These are phyloP conservation scores for Fomitopsis palustris DNA, from an alignment of 1,284 basidiomycete genomes.

Conservation along the genomic window DNA sequence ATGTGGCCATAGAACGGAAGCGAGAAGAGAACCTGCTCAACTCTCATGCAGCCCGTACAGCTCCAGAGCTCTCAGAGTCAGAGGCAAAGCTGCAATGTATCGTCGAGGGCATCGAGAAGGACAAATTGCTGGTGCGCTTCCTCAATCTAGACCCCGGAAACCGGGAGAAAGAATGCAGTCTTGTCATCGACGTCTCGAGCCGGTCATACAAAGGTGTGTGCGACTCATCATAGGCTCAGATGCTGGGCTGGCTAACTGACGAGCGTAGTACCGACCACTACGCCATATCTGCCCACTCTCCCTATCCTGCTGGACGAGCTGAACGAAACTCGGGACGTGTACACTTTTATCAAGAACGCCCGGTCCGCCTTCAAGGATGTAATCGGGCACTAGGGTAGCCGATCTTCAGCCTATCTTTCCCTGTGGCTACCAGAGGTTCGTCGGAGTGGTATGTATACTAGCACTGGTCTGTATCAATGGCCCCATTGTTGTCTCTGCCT, in stretches of 20 bases:
- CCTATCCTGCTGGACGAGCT: slow-evolving; percentile 62
- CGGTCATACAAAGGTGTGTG: slow-evolving; percentile 64
- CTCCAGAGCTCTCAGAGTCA: slow-evolving; percentile 54
- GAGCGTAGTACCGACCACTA: slow-evolving; percentile 59
- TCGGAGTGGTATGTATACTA: no score
- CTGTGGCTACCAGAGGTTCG: no score
- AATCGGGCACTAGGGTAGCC: background rate
- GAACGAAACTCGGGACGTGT: slow-evolving; percentile 60
- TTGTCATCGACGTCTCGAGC: slow-evolving; percentile 72
- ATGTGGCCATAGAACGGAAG: slow-evolving; percentile 50
- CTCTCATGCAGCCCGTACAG: slow-evolving; percentile 51
- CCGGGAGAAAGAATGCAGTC: slow-evolving; percentile 58
- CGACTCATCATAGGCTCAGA: background rate
- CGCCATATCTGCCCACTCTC: slow-evolving; percentile 58
- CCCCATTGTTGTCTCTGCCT: no score
- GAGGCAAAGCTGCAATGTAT: slow-evolving; percentile 60
- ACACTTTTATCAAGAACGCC: slow-evolving; percentile 56
- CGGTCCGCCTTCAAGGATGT: slow-evolving; percentile 37
- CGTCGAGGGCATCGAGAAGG: slow-evolving; percentile 72
- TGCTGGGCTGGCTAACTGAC: background rate
- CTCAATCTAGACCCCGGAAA: slow-evolving; percentile 59
- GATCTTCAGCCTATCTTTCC: no score
- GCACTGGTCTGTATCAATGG: no score
- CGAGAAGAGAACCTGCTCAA: slow-evolving; percentile 62
- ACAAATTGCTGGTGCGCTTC: slow-evolving; percentile 74